These are phyloP conservation scores for Apium graveolens DNA, from an alignment of 129 eudicot species.

Conservation along the genomic window DNA sequence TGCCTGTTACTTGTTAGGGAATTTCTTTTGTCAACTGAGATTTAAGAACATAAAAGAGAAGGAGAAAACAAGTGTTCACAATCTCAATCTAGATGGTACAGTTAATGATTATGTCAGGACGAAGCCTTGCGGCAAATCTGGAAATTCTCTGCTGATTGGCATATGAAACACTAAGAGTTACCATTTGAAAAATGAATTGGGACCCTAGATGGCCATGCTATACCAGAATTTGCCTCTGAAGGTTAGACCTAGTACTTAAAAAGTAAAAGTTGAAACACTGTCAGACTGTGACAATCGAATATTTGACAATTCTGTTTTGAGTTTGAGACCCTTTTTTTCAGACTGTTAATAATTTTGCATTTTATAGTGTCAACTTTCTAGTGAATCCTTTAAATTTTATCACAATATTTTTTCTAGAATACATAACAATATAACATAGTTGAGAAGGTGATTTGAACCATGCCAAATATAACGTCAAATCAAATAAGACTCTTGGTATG, in stretches of 20 bases:
- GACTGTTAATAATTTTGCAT: constrained; percentile 1
- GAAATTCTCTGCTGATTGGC: constrained; percentile 32
- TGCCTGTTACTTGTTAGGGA: not conserved
- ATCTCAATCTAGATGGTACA: constrained; percentile 17
- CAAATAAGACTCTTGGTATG: not conserved
- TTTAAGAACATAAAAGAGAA: not conserved
- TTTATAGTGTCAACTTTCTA: not conserved
- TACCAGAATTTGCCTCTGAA: not conserved
- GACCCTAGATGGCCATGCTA: not conserved
- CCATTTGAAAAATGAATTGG: not conserved
- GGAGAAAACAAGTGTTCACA: constrained; percentile 3
- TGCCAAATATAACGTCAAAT: not conserved
- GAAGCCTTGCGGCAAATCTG: constrained; percentile 14
- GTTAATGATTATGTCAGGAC: constrained; percentile 57
- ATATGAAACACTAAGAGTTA: constrained; percentile 34
- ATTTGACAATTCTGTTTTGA: not conserved
- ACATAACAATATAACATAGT: not conserved
- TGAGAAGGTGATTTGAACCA: not conserved
- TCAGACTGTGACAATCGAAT: constrained; percentile 5
- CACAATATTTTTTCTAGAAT: not conserved
- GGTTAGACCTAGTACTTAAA: not conserved
- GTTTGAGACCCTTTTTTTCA: not conserved
- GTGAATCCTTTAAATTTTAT: not conserved
- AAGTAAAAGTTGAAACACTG: not conserved
- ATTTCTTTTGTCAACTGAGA: not conserved